Evolutionary conservation across 345 rosid species (phyloP), one percentile per base, ranked within the genome.

Genomic region (Ceriops decandra): DNA sequence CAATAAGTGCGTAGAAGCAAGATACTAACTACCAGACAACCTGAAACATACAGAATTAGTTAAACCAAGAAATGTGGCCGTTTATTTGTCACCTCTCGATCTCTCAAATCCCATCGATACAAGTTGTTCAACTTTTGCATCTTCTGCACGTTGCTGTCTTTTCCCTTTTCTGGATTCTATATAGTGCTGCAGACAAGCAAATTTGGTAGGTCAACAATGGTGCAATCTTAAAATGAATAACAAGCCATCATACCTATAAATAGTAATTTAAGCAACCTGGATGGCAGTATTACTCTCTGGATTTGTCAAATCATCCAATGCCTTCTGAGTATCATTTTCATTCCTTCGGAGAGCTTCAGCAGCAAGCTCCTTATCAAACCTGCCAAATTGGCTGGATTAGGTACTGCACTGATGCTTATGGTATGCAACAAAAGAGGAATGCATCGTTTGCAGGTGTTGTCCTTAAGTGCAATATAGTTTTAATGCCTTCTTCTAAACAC

Each of bases 71-170:
- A 15, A 56, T 13, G 22, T 35, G 49, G 38, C 4, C 42, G 58
- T 59, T 47, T 22, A 20, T 61, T 58, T 30, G 35, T 30, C 82
- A 91, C 98, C 98, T 69, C 66, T 76, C 52, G 86, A 80, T 79
- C 89, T 82, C 75, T 83, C 97, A 72, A 91, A 93, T n/a, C 98
- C 98, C 98, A 91, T 93, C 24, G 85, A 72, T 22, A 91, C 91
- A 70, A 91, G 93, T 74, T 68, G 80, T 74, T 89, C 88, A 11
- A 85, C 69, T 52, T 62, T 74, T 47, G 77, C 74, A 58, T 70
- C 65, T 36, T 69, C 70, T 28, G 73, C 51, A 66, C 68, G 73
- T 81, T 22, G 71, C 60, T 72, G 80, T 49, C 96, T 81, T 84
- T 89, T 89, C 68, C 88, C 79, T 85, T 87, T 91, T 77, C 85